Conservation (phyloP, 192 early-diverging fungal species). For the Coemansia sp. region DNA sequence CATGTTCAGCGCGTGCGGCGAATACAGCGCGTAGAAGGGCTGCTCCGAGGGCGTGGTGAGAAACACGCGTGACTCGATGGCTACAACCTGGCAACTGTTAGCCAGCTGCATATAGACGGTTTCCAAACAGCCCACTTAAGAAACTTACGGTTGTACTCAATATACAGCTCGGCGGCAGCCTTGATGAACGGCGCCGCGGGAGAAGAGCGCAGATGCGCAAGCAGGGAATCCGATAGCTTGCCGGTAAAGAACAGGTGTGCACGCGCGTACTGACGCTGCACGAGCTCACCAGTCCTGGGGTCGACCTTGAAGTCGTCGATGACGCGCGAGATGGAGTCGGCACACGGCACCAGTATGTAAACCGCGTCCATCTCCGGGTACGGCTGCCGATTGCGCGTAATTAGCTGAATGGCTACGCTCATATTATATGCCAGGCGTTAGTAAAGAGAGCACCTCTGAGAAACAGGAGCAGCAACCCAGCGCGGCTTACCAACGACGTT, state of each 20-base stretch:
- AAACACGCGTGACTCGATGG: slow-evolving; percentile 49
- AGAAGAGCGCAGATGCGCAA: slow-evolving; percentile 34
- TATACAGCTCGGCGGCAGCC: slow-evolving; percentile 38
- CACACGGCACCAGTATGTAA: slow-evolving; percentile 48
- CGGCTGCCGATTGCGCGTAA: slow-evolving; percentile 41
- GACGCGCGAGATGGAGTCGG: slow-evolving; percentile 37
- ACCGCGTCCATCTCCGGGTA: slow-evolving; percentile 50
- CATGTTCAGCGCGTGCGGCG: slow-evolving; percentile 27
- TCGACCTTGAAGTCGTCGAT: slow-evolving; percentile 35
- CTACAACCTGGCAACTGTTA: slow-evolving; percentile 8
- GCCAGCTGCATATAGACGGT: no score
- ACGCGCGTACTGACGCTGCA: slow-evolving; percentile 18
- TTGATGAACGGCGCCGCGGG: slow-evolving; percentile 36
- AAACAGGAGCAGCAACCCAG: no score
- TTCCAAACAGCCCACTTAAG: no score
- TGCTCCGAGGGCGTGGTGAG: slow-evolving; percentile 47
- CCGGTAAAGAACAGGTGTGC: slow-evolving; percentile 53
- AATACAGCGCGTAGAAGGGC: slow-evolving; percentile 51
- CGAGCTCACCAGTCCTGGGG: not conserved
- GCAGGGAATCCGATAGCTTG: slow-evolving; percentile 32
- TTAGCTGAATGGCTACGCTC: slow-evolving; percentile 43
- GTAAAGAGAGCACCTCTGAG: no score
- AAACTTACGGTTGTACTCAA: slow-evolving; percentile 53
- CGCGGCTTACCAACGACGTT: slow-evolving; percentile 35
- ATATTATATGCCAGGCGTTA: no score